Conservation (phyloP, 139 green algal species). For the Chlamydomonas asymmetrica region DNA sequence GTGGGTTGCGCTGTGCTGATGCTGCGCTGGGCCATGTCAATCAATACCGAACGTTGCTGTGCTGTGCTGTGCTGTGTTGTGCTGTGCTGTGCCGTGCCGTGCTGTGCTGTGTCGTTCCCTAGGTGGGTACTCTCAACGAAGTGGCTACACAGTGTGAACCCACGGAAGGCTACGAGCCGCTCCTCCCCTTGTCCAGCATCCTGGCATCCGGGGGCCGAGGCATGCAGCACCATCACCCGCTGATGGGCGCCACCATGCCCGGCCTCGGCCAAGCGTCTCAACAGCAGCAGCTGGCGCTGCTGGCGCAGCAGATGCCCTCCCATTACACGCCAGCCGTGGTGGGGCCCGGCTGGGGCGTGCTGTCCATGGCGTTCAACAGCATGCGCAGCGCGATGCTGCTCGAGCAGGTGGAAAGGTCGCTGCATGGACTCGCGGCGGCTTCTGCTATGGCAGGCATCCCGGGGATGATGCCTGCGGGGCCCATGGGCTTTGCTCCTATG, state of each 20-base stretch:
- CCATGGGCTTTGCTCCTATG: too few relatives aligned
- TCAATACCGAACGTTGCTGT: not conserved
- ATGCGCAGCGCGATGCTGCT: slow-evolving; percentile 18
- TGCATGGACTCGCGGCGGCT: too few relatives aligned
- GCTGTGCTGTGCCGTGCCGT: too few relatives aligned
- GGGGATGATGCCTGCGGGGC: too few relatives aligned
- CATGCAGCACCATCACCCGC: not conserved
- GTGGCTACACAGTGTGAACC: slow-evolving; percentile 4
- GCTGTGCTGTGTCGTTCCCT: not conserved
- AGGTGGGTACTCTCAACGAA: slow-evolving; percentile 32
- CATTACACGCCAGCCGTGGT: slow-evolving; percentile 10
- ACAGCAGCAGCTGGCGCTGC: not conserved
- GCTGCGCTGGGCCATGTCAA: not conserved
- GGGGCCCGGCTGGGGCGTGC: slow-evolving; percentile 15
- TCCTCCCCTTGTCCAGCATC: not conserved
- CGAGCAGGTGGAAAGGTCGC: slow-evolving; percentile 26
- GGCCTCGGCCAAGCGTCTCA: not conserved
- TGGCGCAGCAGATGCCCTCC: not conserved
- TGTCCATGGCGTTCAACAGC: slow-evolving; percentile 26
- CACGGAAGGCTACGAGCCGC: not conserved
- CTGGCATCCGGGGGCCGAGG: not conserved
- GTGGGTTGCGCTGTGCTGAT: too few relatives aligned
- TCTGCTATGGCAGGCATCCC: too few relatives aligned
- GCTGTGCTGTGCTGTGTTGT: not conserved
- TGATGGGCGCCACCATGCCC: not conserved